phyloP scores from a whole-genome alignment of 106 monocot genomes.

The Dendrobium huoshanense region DNA sequence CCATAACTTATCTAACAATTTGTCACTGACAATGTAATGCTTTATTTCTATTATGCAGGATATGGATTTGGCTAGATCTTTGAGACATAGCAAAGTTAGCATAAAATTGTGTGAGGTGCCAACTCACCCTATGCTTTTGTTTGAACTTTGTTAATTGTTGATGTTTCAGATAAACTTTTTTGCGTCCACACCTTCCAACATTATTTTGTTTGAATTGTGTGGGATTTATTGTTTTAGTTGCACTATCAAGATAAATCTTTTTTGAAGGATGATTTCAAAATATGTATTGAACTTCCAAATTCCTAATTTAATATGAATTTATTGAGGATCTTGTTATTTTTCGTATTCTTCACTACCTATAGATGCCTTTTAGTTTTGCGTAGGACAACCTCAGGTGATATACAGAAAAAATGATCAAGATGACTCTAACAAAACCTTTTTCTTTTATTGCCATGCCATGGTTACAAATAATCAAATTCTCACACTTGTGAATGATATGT shows the following conservation, averaged over 20 bases:
- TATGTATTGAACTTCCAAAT: background rate
- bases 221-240: background rate
- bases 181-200: background rate
- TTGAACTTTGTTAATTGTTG: constrained; percentile 7
- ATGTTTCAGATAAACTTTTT: background rate
- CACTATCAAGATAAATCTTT: background rate
- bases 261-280: constrained; percentile 1
- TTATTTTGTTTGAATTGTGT: constrained; percentile 6
- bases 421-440: background rate
- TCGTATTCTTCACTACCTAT: background rate
- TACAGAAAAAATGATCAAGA: background rate
- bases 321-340: background rate
- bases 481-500: background rate
- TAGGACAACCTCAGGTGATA: background rate
- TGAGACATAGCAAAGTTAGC: constrained; percentile 80
- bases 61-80: constrained; percentile 80
- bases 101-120: constrained; percentile 89
- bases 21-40: background rate
- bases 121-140: background rate
- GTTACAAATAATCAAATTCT: background rate
- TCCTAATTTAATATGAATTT: background rate
- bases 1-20: background rate
- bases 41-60: constrained; percentile 46
- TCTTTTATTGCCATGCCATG: background rate
- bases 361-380: background rate